Percentiles rank a stretch among this genome's conserved stretches.
Conservation (phyloP, 768 basidiomycete species). For the Mycena latifolia region DNA sequence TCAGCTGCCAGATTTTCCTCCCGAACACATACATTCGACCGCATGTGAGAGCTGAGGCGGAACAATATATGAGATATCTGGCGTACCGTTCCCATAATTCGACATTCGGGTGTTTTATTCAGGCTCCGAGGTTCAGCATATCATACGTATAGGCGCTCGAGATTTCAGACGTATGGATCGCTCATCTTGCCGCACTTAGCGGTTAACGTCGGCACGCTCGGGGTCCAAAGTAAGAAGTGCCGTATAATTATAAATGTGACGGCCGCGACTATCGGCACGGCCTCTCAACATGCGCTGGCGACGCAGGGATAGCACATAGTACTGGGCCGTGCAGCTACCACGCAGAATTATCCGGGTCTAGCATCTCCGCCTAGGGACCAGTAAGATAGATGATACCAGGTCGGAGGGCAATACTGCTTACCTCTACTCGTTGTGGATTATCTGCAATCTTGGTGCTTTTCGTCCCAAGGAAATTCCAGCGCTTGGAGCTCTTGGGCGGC, state of each 20-base stretch:
- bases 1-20: no score
- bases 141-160: no score
- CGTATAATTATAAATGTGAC: not conserved
- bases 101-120: no score
- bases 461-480: slow-evolving; percentile 4
- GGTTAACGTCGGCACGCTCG: no score
- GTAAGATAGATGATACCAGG: not conserved
- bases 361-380: slow-evolving; percentile 7
- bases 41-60: no score
- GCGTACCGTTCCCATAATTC: no score
- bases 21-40: no score
- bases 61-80: no score
- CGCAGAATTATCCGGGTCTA: slow-evolving; percentile 18
- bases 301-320: not conserved
- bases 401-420: not conserved
- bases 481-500: slow-evolving; percentile 2
- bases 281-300: not conserved
- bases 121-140: no score
- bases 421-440: not conserved
- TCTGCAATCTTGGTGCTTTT: not conserved
- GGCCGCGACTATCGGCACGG: slow-evolving; percentile 8
- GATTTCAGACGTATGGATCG: no score
- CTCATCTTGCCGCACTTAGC: no score
- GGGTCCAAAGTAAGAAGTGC: not conserved
- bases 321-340: slow-evolving; percentile 3